Evolutionary conservation across 805 yeast genomes (phyloP).

Genomic region (Zygosaccharomyces bailii): DNA sequence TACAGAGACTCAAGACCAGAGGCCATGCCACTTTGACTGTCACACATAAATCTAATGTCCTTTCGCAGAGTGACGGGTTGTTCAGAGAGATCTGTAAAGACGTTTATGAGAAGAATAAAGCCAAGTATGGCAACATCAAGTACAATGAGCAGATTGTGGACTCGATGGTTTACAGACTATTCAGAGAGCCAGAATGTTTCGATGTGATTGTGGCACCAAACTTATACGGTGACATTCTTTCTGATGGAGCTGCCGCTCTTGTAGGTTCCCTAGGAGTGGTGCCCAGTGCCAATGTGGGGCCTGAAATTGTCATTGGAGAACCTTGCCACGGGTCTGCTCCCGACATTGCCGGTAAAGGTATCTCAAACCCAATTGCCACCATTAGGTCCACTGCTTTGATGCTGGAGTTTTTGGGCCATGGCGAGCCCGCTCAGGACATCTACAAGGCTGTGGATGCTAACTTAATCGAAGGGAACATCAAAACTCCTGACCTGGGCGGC

Average conservation of each 20-base stretch:
- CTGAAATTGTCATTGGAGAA: slow-evolving; percentile 93
- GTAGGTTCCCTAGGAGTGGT: slow-evolving; percentile 98
- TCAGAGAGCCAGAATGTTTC: slow-evolving; percentile 95
- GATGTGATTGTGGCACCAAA: slow-evolving; percentile 99
- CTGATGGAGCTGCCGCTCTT: slow-evolving; percentile 97
- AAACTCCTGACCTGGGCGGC: slow-evolving; percentile 97
- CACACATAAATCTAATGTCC: slow-evolving; percentile 94
- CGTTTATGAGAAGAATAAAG: slow-evolving; percentile 49
- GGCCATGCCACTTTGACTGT: slow-evolving; percentile 69
- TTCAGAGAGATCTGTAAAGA: slow-evolving; percentile 77
- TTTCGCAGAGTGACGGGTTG: slow-evolving; percentile 88
- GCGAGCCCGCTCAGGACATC: slow-evolving; percentile 85
- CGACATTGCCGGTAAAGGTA: slow-evolving; percentile 93
- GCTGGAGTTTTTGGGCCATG: slow-evolving; percentile 94
- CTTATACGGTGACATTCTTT: slow-evolving; percentile 93
- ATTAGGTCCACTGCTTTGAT: slow-evolving; percentile 95
- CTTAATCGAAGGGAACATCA: slow-evolving; percentile 66
- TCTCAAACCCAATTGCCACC: slow-evolving; percentile 95
- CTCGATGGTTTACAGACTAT: slow-evolving; percentile 98
- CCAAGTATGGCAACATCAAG: slow-evolving; percentile 54
- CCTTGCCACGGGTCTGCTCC: slow-evolving; percentile 99
- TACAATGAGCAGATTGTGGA: slow-evolving; percentile 97
- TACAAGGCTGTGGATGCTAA: slow-evolving; percentile 94
- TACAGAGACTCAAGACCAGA: slow-evolving; percentile 77
- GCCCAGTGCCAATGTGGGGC: slow-evolving; percentile 98